A percentile compares a stretch with the other conserved stretches of the same genome.
phyloP scores from a whole-genome alignment of 371 early-diverging fungal species.

The Actinomortierella ambigua region DNA sequence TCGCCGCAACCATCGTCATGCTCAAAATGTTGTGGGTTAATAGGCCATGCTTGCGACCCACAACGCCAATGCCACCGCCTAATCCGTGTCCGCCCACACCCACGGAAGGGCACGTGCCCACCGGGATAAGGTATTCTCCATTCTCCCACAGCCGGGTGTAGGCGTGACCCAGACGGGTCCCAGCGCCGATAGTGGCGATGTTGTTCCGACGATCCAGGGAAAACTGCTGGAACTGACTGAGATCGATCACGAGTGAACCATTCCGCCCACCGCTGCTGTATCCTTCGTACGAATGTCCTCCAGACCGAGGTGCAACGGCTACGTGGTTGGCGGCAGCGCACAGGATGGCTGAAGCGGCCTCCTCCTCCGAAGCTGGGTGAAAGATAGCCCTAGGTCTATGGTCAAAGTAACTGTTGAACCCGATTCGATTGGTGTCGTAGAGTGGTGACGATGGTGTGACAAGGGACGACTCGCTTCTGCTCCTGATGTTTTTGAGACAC shows the following conservation, averaged over 20 bases:
- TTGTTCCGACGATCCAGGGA: conserved; percentile 8
- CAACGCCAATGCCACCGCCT: conserved; percentile 49
- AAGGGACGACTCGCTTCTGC: too few relatives aligned
- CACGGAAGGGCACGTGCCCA: conserved; percentile 23
- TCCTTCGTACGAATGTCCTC: conserved; percentile 57
- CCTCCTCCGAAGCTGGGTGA: neutral
- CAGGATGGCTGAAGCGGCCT: conserved; percentile 20
- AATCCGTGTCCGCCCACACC: conserved; percentile 30
- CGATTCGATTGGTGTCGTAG: too few relatives aligned
- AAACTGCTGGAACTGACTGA: conserved; percentile 13
- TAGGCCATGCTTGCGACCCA: conserved; percentile 45
- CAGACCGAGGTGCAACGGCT: conserved; percentile 16
- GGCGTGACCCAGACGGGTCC: conserved; percentile 15
- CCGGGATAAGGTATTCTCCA: conserved; percentile 14
- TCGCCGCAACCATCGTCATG: conserved; percentile 28
- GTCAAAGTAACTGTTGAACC: too few relatives aligned
- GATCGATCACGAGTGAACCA: conserved; percentile 19
- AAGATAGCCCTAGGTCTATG: too few relatives aligned
- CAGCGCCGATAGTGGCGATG: conserved; percentile 20
- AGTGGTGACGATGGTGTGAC: too few relatives aligned
- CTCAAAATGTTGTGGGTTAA: conserved; percentile 41
- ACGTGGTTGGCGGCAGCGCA: conserved; percentile 6
- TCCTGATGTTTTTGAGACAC: neutral
- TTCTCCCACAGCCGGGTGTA: conserved; percentile 8
- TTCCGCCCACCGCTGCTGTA: conserved; percentile 9